phyloP scores from a whole-genome alignment of 2,329 filamentous ascomycete species.

The Eutypa lata region DNA sequence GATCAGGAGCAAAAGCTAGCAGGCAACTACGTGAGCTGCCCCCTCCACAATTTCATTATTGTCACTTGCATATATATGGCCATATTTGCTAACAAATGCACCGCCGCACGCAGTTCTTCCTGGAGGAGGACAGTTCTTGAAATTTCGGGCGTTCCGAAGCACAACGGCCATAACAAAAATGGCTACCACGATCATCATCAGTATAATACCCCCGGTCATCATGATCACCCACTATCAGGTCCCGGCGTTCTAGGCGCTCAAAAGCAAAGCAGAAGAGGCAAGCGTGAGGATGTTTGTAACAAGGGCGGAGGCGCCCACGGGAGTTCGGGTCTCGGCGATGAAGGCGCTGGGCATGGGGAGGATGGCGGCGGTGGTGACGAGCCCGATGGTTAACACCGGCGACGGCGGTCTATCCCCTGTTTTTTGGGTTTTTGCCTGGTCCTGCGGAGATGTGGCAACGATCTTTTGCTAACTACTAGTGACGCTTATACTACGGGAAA shows the following conservation, averaged over 20 bases:
- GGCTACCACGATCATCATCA: constrained; percentile 27
- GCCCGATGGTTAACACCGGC: constrained; percentile 58
- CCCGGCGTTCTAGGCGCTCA: constrained; percentile 51
- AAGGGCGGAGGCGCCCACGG: constrained; percentile 12
- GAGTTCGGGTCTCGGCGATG: constrained; percentile 36
- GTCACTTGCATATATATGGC: constrained; percentile 4
- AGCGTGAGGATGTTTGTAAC: constrained; percentile 9
- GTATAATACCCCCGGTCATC: constrained; percentile 22
- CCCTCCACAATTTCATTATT: constrained; percentile 3
- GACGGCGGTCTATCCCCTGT: constrained; percentile 66
- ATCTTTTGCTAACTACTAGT: not conserved
- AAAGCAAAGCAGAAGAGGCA: constrained; percentile 32
- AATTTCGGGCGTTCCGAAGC: constrained; percentile 54
- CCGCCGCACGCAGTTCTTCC: constrained; percentile 72
- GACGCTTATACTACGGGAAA: too few relatives aligned
- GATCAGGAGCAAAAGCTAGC: constrained; percentile 94
- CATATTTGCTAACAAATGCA: not conserved
- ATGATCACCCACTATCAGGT: constrained; percentile 31
- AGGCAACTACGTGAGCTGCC: constrained; percentile 81
- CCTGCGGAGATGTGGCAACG: constrained; percentile 39
- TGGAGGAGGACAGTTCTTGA: constrained; percentile 71
- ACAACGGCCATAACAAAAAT: constrained; percentile 31
- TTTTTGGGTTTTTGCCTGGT: constrained; percentile 51
- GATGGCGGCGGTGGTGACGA: constrained; percentile 63
- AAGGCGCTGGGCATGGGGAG: constrained; percentile 61